Percentiles rank a stretch among this genome's conserved stretches.
Conservation (phyloP, 2,329 filamentous ascomycete species). For the Talaromyces albobiverticillius region DNA sequence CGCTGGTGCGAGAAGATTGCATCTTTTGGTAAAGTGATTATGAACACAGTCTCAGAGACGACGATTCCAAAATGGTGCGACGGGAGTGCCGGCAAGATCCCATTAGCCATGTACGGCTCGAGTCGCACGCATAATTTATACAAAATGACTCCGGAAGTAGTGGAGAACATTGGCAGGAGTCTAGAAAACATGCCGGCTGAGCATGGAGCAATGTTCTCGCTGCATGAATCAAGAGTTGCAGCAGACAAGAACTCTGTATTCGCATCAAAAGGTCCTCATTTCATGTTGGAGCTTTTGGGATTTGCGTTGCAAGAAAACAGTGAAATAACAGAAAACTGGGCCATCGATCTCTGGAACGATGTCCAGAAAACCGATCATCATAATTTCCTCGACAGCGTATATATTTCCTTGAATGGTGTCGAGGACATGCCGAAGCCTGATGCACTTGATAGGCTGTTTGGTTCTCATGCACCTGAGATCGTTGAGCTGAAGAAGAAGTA, state of each 20-base stretch:
- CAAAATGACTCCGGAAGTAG: constrained; percentile 24
- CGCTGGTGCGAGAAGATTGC: constrained; percentile 23
- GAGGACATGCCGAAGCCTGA: constrained; percentile 22
- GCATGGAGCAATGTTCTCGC: constrained; percentile 24
- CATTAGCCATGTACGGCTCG: constrained; percentile 7
- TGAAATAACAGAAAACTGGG: constrained; percentile 26
- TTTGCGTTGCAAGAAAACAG: constrained; percentile 22
- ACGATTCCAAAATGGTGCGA: constrained; percentile 20
- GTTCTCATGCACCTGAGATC: constrained; percentile 26
- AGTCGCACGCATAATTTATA: constrained; percentile 20
- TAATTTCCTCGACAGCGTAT: constrained; percentile 17
- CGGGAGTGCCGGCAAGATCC: constrained; percentile 17
- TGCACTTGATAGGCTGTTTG: constrained; percentile 13
- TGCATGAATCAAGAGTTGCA: constrained; percentile 26
- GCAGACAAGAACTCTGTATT: constrained; percentile 22
- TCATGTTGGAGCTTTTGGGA: constrained; percentile 36
- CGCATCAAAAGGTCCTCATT: constrained; percentile 31
- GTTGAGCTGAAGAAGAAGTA: constrained; percentile 30
- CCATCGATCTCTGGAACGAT: constrained; percentile 25
- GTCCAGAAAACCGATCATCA: not conserved
- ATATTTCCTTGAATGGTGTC: constrained; percentile 24
- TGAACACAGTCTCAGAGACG: constrained; percentile 9
- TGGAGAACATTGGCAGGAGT: constrained; percentile 25
- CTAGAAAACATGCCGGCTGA: constrained; percentile 20
- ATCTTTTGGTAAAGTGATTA: constrained; percentile 3